Conservation (phyloP, 2,329 filamentous ascomycete genomes). For the Colletotrichum sp. region DNA sequence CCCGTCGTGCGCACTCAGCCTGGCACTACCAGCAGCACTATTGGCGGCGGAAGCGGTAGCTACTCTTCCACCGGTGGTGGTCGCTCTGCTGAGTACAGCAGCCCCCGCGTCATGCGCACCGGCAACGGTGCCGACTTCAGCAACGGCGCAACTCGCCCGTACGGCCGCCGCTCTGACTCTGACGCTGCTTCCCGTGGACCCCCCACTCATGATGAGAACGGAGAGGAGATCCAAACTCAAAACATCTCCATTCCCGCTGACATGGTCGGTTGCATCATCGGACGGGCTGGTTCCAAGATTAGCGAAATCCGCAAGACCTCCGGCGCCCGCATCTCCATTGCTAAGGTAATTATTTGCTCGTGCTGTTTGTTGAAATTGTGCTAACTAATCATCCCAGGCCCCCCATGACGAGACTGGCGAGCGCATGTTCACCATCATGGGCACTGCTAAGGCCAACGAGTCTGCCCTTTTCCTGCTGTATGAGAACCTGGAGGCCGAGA, state of each 20-base stretch:
- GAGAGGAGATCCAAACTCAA: slow-evolving; percentile 96
- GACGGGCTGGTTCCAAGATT: slow-evolving; percentile 93
- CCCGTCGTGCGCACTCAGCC: slow-evolving; percentile 87
- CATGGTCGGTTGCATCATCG: slow-evolving; percentile 99
- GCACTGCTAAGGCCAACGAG: slow-evolving; percentile 91
- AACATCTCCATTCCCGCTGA: slow-evolving; percentile 99
- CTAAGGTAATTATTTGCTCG: slow-evolving; percentile 67
- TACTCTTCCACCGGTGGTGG: slow-evolving; percentile 40
- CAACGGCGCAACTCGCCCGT: slow-evolving; percentile 64
- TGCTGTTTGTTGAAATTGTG: not conserved
- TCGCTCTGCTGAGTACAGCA: slow-evolving; percentile 60
- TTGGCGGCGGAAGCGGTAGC: slow-evolving; percentile 35
- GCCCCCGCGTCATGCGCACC: slow-evolving; percentile 85
- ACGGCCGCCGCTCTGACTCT: slow-evolving; percentile 81
- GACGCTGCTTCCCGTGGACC: slow-evolving; percentile 82
- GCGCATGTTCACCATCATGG: slow-evolving; percentile 99
- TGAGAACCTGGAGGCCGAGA: slow-evolving; percentile 98
- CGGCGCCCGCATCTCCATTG: slow-evolving; percentile 95
- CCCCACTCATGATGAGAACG: slow-evolving; percentile 91
- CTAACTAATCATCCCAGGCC: slow-evolving; percentile 51
- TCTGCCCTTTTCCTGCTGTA: slow-evolving; percentile 95
- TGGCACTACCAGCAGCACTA: slow-evolving; percentile 49
- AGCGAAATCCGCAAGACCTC: slow-evolving; percentile 98
- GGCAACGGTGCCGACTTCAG: slow-evolving; percentile 97
- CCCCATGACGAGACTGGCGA: slow-evolving; percentile 97